These are phyloP conservation scores for Colletotrichum orchidophilum DNA, from an alignment of 2,329 filamentous ascomycete genomes.

Conservation along the genomic window DNA sequence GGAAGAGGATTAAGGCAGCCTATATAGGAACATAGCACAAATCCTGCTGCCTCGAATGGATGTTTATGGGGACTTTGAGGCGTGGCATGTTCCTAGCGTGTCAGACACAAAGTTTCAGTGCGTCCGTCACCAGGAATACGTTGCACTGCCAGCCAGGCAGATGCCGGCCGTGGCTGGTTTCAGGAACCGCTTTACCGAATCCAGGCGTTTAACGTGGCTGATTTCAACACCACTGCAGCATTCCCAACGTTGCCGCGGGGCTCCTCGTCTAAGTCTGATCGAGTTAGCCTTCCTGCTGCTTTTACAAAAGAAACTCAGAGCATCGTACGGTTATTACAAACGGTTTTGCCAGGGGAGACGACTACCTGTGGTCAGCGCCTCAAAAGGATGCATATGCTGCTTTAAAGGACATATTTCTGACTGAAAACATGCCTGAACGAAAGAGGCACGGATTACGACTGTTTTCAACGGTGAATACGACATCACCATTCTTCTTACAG, in stretches of 20 bases:
- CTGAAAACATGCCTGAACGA: background rate
- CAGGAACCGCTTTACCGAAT: constrained; percentile 27
- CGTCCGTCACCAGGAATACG: background rate
- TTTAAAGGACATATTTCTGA: background rate
- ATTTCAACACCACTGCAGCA: constrained; percentile 4
- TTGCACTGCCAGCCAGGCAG: constrained; percentile 4
- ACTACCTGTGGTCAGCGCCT: background rate
- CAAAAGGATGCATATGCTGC: background rate
- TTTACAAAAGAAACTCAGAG: too few species aligned
- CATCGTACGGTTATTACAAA: too few species aligned
- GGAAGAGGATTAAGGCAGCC: background rate
- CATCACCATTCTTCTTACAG: too few species aligned
- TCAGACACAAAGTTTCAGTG: constrained; percentile 26
- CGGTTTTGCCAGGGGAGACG: background rate
- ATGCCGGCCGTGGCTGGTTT: constrained; percentile 27
- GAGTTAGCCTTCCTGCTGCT: background rate
- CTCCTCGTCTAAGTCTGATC: background rate
- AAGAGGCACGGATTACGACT: too few species aligned
- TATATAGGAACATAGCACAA: constrained; percentile 8
- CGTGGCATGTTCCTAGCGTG: constrained; percentile 18
- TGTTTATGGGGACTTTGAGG: background rate
- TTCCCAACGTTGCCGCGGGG: background rate
- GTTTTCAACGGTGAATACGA: too few species aligned
- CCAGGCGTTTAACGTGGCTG: constrained; percentile 3
- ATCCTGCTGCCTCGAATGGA: constrained; percentile 20